Base-by-base conservation (phyloP, 129 eudicot genomes). In the Artemisia argyi region DNA sequence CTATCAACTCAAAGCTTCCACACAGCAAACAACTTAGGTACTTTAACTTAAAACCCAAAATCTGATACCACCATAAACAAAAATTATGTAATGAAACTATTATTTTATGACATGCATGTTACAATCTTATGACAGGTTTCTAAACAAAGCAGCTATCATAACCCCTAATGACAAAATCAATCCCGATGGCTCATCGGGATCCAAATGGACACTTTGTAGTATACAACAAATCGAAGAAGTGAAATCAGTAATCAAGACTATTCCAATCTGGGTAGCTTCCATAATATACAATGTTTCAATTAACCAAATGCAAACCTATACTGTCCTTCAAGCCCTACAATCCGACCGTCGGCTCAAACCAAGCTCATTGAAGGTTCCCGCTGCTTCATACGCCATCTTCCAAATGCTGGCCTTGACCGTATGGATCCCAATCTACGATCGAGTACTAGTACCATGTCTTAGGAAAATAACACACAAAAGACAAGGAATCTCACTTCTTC, bases 191-290 rank as follows among this genome's bases (percentile, higher is more conserved):
- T 73, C 89, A 16, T 75, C 91, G 0, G 78, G 64, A 2, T 61
- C 83, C 80, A 87, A 79, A 2, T 86, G 96, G 96, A 79, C 76
- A 13, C 85, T 89, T 64, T 79, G 96, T 69, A 81, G 85, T 2
- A 47, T 86, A 7, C 96, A 89, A 65, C 96, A 89, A 81, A 80
- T 86, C 9, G 91, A 89, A 73, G 89, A 89, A 80, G 79, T 81
- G 66, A 89, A 89, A 77, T 86, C 91, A 65, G 75, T 89, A 8
- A 10, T 84, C 0, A 89, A 79, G 78, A 80, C 85, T 5, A 11
- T 83, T 46, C 96, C 96, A 13, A 68, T 89, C 24, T 89, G 91
- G 96, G 11, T 74, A 20, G 57, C 96, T 26, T 77, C 80, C 54
- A 74, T 79, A 49, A 35, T 89, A 51, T 86, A 89, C 73, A 75